Evolutionary conservation across 2,329 filamentous ascomycete genomes (phyloP).

Genomic region (Arthrocladium fulminans): DNA sequence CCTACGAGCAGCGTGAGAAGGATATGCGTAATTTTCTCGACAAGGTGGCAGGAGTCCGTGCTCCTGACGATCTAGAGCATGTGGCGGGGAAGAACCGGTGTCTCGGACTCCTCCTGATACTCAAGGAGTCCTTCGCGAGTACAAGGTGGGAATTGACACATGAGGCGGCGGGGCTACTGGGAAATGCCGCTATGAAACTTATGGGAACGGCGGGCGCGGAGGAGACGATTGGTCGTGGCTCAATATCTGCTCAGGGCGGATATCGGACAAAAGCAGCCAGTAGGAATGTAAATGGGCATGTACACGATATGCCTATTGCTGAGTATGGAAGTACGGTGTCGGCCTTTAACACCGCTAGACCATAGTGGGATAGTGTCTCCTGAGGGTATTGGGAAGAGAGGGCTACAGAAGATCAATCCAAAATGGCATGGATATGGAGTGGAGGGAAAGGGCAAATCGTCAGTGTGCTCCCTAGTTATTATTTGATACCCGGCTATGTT

Average conservation of each 20-base stretch:
- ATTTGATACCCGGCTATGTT: too few relatives aligned
- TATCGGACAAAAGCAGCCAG: not conserved
- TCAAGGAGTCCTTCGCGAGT: slow-evolving; percentile 71
- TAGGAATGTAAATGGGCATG: not conserved
- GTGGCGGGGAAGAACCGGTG: slow-evolving; percentile 73
- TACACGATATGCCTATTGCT: not conserved
- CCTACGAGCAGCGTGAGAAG: slow-evolving; percentile 55
- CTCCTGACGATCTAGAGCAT: slow-evolving; percentile 67
- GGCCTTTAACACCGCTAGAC: slow-evolving; percentile 6
- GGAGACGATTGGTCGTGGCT: not conserved
- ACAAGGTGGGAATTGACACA: slow-evolving; percentile 87
- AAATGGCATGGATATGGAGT: too few relatives aligned
- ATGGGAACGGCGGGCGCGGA: slow-evolving; percentile 16
- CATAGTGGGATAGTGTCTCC: not conserved
- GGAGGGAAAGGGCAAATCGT: too few relatives aligned
- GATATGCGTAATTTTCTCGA: slow-evolving; percentile 75
- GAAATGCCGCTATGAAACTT: slow-evolving; percentile 66
- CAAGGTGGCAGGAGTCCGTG: slow-evolving; percentile 60
- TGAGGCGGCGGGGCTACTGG: slow-evolving; percentile 71
- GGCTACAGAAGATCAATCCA: too few relatives aligned
- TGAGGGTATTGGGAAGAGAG: too few relatives aligned
- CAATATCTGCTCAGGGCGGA: not conserved
- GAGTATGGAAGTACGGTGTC: slow-evolving; percentile 4
- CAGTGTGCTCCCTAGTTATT: too few relatives aligned
- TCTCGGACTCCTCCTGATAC: slow-evolving; percentile 68